Percentiles rank a stretch among this genome's conserved stretches.
Evolutionary conservation across 768 basidiomycete genomes (phyloP).

Genomic region (Agaricus bisporus): DNA sequence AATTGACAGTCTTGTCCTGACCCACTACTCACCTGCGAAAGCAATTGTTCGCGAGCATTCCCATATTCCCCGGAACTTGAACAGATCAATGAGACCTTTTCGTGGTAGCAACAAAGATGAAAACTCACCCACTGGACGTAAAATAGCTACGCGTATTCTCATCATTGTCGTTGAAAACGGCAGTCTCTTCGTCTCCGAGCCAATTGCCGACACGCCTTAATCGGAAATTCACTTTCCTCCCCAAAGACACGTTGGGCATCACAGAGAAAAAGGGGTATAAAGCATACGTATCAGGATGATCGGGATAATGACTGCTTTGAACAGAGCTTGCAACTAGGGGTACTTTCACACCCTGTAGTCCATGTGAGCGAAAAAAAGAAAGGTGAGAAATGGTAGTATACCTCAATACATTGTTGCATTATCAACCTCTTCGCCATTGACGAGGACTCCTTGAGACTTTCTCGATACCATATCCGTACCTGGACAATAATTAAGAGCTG

Average conservation of each 20-base stretch:
- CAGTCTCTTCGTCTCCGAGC: constrained; percentile 24
- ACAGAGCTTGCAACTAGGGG: neutral
- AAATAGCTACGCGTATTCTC: neutral
- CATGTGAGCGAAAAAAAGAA: constrained; percentile 5
- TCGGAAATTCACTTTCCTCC: constrained; percentile 48
- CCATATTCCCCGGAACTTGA: neutral
- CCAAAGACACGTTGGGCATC: constrained; percentile 40
- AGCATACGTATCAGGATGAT: constrained; percentile 42
- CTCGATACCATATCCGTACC: constrained; percentile 52
- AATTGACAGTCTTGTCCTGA: neutral
- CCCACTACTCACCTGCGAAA: neutral
- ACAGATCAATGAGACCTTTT: neutral
- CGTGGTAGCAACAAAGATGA: neutral
- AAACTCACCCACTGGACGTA: neutral
- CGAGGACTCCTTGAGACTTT: constrained; percentile 28
- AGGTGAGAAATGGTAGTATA: constrained; percentile 19
- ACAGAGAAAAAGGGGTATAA: constrained; percentile 54
- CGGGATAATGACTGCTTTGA: neutral
- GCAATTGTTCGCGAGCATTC: constrained; percentile 6
- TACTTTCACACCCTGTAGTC: neutral
- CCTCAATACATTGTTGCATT: constrained; percentile 47
- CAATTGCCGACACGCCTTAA: constrained; percentile 59
- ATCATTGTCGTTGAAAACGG: constrained; percentile 1
- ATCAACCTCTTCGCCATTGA: constrained; percentile 45
- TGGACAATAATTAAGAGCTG: constrained; percentile 18